phyloP scores from a whole-genome alignment of 1,139 yeast genomes.

The Saccharomyces hybrid region DNA sequence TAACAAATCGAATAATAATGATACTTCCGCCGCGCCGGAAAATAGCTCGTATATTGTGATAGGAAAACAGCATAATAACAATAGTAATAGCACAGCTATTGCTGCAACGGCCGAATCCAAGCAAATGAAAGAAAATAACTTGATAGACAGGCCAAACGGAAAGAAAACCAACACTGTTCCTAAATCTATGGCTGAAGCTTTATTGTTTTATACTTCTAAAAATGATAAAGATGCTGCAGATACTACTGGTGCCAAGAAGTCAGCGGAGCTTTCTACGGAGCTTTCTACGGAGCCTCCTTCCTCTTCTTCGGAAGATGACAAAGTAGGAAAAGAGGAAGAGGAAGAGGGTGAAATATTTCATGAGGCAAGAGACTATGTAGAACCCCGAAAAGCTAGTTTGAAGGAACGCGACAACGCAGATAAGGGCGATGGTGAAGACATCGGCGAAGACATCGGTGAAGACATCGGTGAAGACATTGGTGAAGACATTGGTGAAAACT shows the following conservation, averaged over 20 bases:
- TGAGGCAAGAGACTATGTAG: slow-evolving; percentile 28
- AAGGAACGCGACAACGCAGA: not conserved
- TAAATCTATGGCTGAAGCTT: slow-evolving; percentile 25
- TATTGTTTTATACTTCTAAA: slow-evolving; percentile 17
- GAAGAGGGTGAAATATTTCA: slow-evolving; percentile 25
- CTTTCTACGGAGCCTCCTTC: slow-evolving; percentile 9
- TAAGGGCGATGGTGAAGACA: slow-evolving; percentile 4
- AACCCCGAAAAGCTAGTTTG: slow-evolving; percentile 10
- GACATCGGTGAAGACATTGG: slow-evolving; percentile 16
- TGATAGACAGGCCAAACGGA: slow-evolving; percentile 5
- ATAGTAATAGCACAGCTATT: slow-evolving; percentile 5
- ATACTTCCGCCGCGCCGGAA: slow-evolving; percentile 19
- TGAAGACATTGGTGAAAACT: slow-evolving; percentile 14
- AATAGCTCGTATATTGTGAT: slow-evolving; percentile 28
- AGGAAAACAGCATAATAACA: slow-evolving; percentile 12
- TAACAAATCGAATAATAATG: not conserved
- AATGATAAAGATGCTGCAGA: not conserved
- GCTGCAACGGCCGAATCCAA: not conserved
- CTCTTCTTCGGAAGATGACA: slow-evolving; percentile 5
- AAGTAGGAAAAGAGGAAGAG: slow-evolving; percentile 5
- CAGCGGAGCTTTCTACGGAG: slow-evolving; percentile 10
- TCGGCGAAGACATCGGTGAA: slow-evolving; percentile 13
- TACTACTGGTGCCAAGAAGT: slow-evolving; percentile 3
- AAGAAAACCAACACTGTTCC: slow-evolving; percentile 12
- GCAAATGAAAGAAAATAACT: not conserved